Conservation (phyloP, 805 yeast genomes). For the Suhomyces emberorum region DNA sequence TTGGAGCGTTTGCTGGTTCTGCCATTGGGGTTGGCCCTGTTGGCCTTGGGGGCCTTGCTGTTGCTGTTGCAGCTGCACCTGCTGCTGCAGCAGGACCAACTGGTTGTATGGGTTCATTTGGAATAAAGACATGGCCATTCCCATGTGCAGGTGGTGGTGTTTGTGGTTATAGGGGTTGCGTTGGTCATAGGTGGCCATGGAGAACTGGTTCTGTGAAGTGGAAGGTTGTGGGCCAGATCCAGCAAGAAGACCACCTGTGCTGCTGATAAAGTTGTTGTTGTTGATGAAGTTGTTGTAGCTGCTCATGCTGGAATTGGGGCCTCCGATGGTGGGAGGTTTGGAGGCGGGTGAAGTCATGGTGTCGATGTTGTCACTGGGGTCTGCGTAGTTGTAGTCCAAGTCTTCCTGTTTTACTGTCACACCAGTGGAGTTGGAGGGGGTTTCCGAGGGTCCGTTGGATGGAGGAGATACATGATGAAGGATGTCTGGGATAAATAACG, state of each 20-base stretch:
- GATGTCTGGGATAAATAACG: constrained; percentile 40
- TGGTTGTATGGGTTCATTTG: constrained; percentile 7
- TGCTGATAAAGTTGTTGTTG: constrained; percentile 15
- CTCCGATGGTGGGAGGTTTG: neutral
- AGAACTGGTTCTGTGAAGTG: no score
- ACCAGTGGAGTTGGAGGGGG: constrained; percentile 2
- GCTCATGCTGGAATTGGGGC: constrained; percentile 7
- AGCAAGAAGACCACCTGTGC: constrained; percentile 1
- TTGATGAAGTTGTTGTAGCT: constrained; percentile 20
- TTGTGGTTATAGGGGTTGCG: neutral
- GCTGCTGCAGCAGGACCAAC: constrained; percentile 1
- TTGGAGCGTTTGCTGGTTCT: constrained; percentile 5
- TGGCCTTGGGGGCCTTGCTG: constrained; percentile 4
- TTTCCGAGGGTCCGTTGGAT: constrained; percentile 4
- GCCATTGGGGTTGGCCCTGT: constrained; percentile 5
- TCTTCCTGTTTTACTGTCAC: constrained; percentile 13
- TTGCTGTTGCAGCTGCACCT: constrained; percentile 6
- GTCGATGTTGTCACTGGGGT: neutral
- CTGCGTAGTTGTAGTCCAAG: constrained; percentile 6
- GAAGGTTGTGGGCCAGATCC: neutral
- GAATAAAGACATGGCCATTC: constrained; percentile 3
- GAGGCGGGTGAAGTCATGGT: constrained; percentile 2
- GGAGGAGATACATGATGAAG: constrained; percentile 22
- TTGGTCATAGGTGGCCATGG: neutral
- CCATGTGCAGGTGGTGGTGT: neutral